A percentile compares a stretch with the other conserved stretches of the same genome.
Evolutionary conservation across 805 yeast genomes (phyloP).

Genomic region (Candida khao-thaluensis): DNA sequence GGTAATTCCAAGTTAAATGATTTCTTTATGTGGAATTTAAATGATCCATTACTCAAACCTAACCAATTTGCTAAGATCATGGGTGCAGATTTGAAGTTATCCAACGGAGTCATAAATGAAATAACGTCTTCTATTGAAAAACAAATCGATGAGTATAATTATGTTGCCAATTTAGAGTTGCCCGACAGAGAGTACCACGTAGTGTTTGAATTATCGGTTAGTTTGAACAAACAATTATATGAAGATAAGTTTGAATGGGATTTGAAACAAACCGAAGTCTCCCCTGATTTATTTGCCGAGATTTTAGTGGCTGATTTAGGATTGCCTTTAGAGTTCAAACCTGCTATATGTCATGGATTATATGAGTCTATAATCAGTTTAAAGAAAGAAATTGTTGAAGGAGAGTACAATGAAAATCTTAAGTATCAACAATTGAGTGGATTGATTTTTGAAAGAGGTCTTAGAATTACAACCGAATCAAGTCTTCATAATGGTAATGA

Average conservation of each 20-base stretch:
- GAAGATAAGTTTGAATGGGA: conserved; percentile 98
- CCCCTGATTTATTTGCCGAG: conserved; percentile 84
- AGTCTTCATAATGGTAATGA: conserved; percentile 76
- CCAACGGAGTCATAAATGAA: conserved; percentile 58
- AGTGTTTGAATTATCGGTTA: conserved; percentile 76
- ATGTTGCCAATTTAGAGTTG: conserved; percentile 60
- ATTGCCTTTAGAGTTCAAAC: conserved; percentile 76
- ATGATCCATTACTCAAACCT: conserved; percentile 66
- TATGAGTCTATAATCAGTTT: conserved; percentile 76
- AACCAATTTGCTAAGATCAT: conserved; percentile 72
- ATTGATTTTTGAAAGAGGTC: conserved; percentile 42
- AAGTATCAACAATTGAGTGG: conserved; percentile 44
- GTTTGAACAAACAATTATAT: conserved; percentile 75
- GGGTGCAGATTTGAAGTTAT: conserved; percentile 81
- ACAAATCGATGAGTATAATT: conserved; percentile 75
- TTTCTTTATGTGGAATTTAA: conserved; percentile 70
- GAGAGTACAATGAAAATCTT: conserved; percentile 40
- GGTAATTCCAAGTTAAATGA: conserved; percentile 53
- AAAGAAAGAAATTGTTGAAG: conserved; percentile 79
- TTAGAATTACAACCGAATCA: conserved; percentile 52
- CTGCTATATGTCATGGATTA: conserved; percentile 84
- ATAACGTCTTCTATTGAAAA: conserved; percentile 71
- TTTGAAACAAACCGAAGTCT: conserved; percentile 48
- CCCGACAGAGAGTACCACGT: conserved; percentile 69
- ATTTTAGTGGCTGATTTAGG: conserved; percentile 85